Evolutionary conservation across 2,329 filamentous ascomycete genomes (phyloP), one percentile per base, ranked within the genome.

Genomic region (Sclerotinia subarctica): DNA sequence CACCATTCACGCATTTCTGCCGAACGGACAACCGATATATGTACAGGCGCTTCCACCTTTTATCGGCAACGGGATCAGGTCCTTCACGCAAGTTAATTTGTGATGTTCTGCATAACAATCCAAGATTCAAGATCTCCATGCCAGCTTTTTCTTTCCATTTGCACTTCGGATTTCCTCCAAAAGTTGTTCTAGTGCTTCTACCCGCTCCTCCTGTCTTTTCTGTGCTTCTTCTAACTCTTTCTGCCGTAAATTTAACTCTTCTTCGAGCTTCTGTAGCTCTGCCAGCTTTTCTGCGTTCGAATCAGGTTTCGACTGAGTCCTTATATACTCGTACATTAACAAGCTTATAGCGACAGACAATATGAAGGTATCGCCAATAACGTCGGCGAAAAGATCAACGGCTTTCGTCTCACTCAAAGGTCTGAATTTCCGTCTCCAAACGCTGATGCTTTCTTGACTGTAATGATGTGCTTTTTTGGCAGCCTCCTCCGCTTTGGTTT

Each of bases 311-410:
- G 82, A 79, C n/a, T 82, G 81, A 10, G 84, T 79, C 72, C 82
- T 84, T 76, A 85, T 84, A 71, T 85, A 88, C 78, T 90, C 87
- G 76, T 86, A 90, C 47, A 88, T 78, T 67, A 90, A 83, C 62
- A 90, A 76, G 26, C 77, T 82, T 19, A 81, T 79, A 8, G 86
- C 87, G 35, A 90, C 86, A 7, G 82, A 74, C 26, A 90, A 81
- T 69, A 90, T 89, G 74, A 90, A 90, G 21, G 80, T 79, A 71
- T 90, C 87, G 52, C 87, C 87, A 62, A 87, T 79, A 21, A 90
- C 87, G 73, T 90, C 87, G 53, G 87, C 88, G 73, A 90, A 90
- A 10, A 90, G 78, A 73, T 89, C 87, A 15, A 90, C 87, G 11
- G 87, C 87, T 77, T 89, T 90, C 21, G 78, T 81, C 74, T 90